A percentile compares a stretch with the other conserved stretches of the same genome.
Evolutionary conservation across 1,284 basidiomycete genomes (phyloP).

Genomic region (Ustilago tritici): DNA sequence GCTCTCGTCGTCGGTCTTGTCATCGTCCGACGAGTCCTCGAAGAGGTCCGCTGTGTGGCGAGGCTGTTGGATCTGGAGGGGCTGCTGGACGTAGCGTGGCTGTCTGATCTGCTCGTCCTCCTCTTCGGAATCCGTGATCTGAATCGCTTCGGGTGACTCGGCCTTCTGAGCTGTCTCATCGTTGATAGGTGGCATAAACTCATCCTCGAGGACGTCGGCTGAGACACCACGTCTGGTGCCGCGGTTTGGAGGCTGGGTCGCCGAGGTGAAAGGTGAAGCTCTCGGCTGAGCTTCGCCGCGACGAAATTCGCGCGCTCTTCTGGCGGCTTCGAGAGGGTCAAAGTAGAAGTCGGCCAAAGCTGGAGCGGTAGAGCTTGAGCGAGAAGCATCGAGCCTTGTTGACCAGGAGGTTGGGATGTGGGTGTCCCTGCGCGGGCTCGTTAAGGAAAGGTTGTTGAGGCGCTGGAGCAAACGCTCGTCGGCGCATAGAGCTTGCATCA

Average conservation of each 20-base stretch:
- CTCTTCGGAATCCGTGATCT: neutral
- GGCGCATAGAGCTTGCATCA: neutral
- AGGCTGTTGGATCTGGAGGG: neutral
- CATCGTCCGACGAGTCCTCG: neutral
- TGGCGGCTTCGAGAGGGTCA: slow-evolving; percentile 6
- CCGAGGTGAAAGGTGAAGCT: neutral
- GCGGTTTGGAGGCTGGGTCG: neutral
- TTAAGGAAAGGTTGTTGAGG: slow-evolving; percentile 1
- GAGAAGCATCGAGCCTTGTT: too few relatives aligned
- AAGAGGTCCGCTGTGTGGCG: neutral
- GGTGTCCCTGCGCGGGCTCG: neutral
- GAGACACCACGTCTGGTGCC: neutral
- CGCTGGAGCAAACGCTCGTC: slow-evolving; percentile 5
- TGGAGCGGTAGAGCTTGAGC: neutral
- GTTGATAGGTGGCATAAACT: neutral
- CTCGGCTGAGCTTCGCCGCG: neutral
- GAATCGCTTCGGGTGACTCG: neutral
- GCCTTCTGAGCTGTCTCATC: neutral
- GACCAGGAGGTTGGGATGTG: neutral
- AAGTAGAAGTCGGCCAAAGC: neutral
- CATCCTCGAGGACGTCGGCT: neutral
- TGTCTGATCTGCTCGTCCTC: neutral
- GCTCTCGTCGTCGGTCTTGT: neutral
- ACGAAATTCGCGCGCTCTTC: slow-evolving; percentile 2
- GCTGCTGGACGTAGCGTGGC: neutral